These are phyloP conservation scores for Yamadazyma akitaensis DNA, from an alignment of 805 yeast genomes.

Conservation along the genomic window DNA sequence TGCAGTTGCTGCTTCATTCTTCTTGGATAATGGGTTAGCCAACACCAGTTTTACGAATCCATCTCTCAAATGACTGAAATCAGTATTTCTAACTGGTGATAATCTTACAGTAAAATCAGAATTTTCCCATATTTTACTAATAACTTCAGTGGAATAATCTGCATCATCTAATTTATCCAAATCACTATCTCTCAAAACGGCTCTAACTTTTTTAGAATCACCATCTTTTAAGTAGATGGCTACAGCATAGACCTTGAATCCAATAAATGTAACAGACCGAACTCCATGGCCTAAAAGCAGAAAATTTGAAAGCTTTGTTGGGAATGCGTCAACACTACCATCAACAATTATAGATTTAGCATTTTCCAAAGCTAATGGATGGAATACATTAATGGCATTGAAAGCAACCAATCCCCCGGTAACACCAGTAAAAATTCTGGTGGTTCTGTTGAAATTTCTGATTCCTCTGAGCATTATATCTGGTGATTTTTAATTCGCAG, in stretches of 20 bases:
- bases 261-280: constrained; percentile 77
- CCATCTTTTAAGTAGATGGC: constrained; percentile 73
- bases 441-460: background rate
- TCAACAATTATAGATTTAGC: constrained; percentile 33
- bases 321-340: constrained; percentile 49
- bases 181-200: constrained; percentile 35
- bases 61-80: constrained; percentile 83
- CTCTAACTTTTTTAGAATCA: constrained; percentile 40
- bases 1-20: constrained; percentile 35
- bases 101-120: constrained; percentile 69
- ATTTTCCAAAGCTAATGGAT: constrained; percentile 11
- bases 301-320: constrained; percentile 36
- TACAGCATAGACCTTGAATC: constrained; percentile 80
- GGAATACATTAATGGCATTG: constrained; percentile 6
- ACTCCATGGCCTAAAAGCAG: constrained; percentile 75
- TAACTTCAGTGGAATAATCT: constrained; percentile 47
- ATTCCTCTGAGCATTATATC: constrained; percentile 3
- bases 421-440: constrained; percentile 3
- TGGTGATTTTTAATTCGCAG: background rate
- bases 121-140: constrained; percentile 57
- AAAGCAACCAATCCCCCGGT: constrained; percentile 4
- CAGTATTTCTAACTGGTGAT: constrained; percentile 87
- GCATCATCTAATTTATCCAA: constrained; percentile 44
- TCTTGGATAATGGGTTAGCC: constrained; percentile 60
- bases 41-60: constrained; percentile 80